These are phyloP conservation scores for Paecilomyces variotii DNA, from an alignment of 2,329 filamentous ascomycete genomes.

Conservation along the genomic window DNA sequence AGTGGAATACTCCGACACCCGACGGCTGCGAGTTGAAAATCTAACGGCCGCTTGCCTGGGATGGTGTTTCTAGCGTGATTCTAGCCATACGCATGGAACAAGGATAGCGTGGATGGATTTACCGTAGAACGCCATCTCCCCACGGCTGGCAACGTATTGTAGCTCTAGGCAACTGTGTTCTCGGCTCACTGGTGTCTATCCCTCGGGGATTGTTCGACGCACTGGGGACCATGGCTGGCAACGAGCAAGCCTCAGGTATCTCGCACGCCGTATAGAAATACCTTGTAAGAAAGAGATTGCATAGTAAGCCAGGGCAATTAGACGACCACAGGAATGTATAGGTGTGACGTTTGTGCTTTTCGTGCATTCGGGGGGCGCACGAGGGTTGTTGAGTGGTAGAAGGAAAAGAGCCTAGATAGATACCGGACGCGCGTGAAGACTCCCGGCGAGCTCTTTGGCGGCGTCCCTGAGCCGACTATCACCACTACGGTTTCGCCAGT, in stretches of 20 bases:
- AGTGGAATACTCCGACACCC: neutral
- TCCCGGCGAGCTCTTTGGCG: neutral
- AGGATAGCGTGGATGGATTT: neutral
- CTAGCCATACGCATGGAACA: conserved; percentile 14
- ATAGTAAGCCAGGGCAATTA: neutral
- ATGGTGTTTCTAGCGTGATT: conserved; percentile 16
- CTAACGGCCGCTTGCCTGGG: neutral
- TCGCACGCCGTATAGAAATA: neutral
- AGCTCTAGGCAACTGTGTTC: neutral
- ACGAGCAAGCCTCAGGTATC: neutral
- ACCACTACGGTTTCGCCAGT: neutral
- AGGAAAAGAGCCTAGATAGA: neutral
- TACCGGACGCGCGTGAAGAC: too few relatives aligned
- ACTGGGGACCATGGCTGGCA: neutral
- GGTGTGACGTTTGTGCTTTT: neutral
- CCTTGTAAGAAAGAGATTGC: neutral
- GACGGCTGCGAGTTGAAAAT: neutral
- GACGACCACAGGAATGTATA: neutral
- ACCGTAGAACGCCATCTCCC: neutral
- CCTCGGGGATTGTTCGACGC: neutral
- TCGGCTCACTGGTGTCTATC: neutral
- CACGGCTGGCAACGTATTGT: neutral
- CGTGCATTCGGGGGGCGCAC: neutral
- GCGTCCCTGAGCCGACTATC: neutral
- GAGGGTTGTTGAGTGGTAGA: neutral